Evolutionary conservation across 108 stramenopile genomes (phyloP).

Genomic region (Schizochytrium sp.): DNA sequence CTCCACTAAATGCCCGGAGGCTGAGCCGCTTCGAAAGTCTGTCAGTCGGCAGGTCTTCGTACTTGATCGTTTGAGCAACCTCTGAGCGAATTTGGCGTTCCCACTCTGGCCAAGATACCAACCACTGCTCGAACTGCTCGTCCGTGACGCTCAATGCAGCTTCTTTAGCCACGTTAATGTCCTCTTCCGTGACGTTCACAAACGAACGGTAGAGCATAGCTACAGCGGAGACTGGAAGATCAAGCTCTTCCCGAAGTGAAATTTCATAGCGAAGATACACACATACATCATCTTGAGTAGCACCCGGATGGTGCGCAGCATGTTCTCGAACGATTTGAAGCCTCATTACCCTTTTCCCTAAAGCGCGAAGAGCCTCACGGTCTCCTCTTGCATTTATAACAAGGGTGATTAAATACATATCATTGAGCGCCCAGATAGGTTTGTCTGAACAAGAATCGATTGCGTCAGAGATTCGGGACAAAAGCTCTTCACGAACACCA

Average conservation of each 20-base stretch:
- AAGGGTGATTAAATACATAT: constrained; percentile 5
- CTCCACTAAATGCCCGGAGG: constrained; percentile 8
- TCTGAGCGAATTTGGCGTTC: constrained; percentile 34
- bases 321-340: constrained; percentile 18
- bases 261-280: constrained; percentile 25
- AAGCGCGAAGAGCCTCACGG: neutral
- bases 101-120: constrained; percentile 47
- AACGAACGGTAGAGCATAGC: constrained; percentile 39
- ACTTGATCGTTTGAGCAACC: neutral
- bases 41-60: neutral
- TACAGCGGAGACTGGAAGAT: constrained; percentile 12
- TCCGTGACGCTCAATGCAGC: neutral
- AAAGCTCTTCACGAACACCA: neutral
- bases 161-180: neutral
- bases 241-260: neutral
- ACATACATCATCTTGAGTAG: constrained; percentile 8
- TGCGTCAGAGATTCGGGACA: constrained; percentile 34
- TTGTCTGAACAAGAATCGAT: constrained; percentile 44
- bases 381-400: neutral
- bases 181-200: constrained; percentile 14
- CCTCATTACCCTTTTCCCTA: constrained; percentile 32
- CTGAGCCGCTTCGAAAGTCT: neutral
- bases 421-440: constrained; percentile 41
- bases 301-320: neutral
- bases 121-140: neutral